These are phyloP conservation scores for Phaffia australis DNA, from an alignment of 768 basidiomycete genomes.

Conservation along the genomic window DNA sequence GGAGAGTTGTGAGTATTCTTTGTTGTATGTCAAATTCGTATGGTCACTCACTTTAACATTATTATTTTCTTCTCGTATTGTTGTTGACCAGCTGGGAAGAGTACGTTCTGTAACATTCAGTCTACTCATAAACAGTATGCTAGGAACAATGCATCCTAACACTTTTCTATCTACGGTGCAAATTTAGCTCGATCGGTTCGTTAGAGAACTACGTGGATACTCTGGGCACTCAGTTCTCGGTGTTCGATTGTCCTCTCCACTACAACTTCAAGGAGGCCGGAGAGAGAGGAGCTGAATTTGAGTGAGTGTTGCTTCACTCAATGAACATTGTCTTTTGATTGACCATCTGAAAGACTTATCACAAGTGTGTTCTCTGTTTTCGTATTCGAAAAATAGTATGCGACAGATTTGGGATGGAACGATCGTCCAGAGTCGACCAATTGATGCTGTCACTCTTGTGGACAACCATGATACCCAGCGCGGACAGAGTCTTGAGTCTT, in stretches of 20 bases:
- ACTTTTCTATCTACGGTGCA: not conserved
- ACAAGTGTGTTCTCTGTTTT: not conserved
- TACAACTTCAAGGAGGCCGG: slow-evolving; percentile 62
- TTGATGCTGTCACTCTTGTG: slow-evolving; percentile 54
- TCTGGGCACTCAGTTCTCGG: slow-evolving; percentile 52
- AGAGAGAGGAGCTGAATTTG: not conserved
- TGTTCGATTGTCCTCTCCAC: slow-evolving; percentile 87
- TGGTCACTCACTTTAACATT: not conserved
- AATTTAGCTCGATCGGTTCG: slow-evolving; percentile 2
- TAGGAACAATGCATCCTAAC: not conserved
- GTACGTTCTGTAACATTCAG: not conserved
- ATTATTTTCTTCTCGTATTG: not conserved
- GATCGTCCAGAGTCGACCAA: slow-evolving; percentile 55
- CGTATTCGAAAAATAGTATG: slow-evolving; percentile 47
- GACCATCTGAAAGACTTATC: not conserved
- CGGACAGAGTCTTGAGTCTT: slow-evolving; percentile 40
- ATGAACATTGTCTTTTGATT: not conserved
- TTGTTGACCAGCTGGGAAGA: not conserved
- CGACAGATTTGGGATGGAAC: slow-evolving; percentile 60
- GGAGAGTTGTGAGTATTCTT: slow-evolving; percentile 76
- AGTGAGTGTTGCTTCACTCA: not conserved
- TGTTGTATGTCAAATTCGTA: slow-evolving; percentile 37
- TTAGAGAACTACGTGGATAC: slow-evolving; percentile 31
- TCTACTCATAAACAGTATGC: not conserved
- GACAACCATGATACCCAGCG: slow-evolving; percentile 31